Conservation (phyloP, 495 filamentous ascomycete genomes). For the Aspergillus conjunctus region DNA sequence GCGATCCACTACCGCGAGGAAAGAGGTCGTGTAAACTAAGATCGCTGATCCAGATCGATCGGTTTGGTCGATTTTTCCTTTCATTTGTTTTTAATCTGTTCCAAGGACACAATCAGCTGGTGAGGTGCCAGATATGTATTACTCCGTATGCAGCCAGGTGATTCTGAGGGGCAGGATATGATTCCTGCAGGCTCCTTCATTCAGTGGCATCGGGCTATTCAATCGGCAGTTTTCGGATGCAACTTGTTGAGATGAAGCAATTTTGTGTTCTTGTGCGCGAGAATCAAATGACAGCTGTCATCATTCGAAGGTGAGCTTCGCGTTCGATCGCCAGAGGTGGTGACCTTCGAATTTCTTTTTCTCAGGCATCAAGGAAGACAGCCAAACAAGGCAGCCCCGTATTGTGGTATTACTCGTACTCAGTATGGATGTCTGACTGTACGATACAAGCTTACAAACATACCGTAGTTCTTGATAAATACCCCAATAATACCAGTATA, state of each 20-base stretch:
- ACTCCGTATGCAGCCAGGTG: no score
- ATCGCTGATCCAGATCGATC: constrained; percentile 10
- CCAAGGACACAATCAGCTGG: neutral
- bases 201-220: no score
- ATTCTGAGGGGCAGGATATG: no score
- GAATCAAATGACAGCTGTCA: constrained; percentile 22
- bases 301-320: neutral
- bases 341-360: neutral
- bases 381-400: neutral
- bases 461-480: neutral
- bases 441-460: neutral
- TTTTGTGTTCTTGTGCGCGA: constrained; percentile 10
- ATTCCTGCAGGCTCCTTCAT: no score
- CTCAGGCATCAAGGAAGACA: neutral
- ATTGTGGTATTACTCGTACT: neutral
- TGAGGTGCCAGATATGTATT: no score
- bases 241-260: neutral
- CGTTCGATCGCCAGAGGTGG: neutral
- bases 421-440: neutral
- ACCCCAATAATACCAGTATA: neutral
- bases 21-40: neutral
- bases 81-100: neutral
- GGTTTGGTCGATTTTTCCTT: neutral
- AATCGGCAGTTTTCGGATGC: no score
- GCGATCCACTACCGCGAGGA: constrained; percentile 5